Conservation (phyloP, 345 rosid genomes). For the Gossypioides kirkii region DNA sequence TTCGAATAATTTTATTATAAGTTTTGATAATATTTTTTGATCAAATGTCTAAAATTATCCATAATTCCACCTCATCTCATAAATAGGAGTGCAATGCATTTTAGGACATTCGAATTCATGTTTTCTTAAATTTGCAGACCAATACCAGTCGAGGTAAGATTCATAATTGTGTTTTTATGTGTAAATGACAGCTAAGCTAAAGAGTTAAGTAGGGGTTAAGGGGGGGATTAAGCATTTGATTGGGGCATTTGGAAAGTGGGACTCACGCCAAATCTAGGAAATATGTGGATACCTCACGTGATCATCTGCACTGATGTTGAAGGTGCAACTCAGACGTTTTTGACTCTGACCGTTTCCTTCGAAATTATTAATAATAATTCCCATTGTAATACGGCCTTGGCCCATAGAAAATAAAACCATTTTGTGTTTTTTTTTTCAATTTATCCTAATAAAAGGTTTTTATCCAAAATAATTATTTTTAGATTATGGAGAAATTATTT, state of each 20-base stretch:
- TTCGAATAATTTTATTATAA: too few species aligned
- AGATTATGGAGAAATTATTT: too few species aligned
- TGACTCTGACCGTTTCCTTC: conserved; percentile 18
- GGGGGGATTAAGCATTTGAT: not conserved
- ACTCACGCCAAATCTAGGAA: not conserved
- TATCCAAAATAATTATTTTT: too few species aligned
- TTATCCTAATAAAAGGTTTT: not conserved
- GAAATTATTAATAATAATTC: not conserved
- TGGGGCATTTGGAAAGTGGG: not conserved
- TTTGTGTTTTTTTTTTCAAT: not conserved
- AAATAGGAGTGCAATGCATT: too few species aligned
- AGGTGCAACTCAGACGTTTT: not conserved
- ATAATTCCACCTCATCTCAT: too few species aligned
- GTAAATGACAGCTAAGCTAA: not conserved
- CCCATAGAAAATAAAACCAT: not conserved
- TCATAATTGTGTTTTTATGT: not conserved
- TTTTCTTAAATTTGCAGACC: too few species aligned
- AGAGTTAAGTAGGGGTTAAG: not conserved
- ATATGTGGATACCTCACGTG: conserved; percentile 24
- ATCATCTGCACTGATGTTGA: conserved; percentile 2
- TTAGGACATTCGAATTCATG: too few species aligned
- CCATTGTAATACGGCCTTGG: not conserved
- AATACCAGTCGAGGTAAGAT: too few species aligned
- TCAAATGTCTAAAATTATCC: too few species aligned
- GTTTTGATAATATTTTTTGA: too few species aligned